These are phyloP conservation scores for Aspergillus sparsus DNA, from an alignment of 495 filamentous ascomycete genomes.

Conservation along the genomic window DNA sequence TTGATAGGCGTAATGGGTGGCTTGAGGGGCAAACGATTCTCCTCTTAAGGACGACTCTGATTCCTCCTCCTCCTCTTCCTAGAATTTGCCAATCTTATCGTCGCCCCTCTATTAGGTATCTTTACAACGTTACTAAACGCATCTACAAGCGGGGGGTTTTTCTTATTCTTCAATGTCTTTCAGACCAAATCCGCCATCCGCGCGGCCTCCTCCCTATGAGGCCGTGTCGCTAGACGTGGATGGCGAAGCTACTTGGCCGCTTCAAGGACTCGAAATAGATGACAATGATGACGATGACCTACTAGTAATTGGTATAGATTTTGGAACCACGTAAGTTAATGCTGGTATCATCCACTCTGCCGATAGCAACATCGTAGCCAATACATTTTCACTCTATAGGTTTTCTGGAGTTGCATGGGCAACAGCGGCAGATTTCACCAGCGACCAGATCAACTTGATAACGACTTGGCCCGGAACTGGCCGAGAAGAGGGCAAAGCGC, in stretches of 20 bases:
- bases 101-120: no score
- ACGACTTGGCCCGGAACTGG: slow-evolving; percentile 13
- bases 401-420: slow-evolving; percentile 17
- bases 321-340: not conserved
- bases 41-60: not conserved
- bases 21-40: not conserved
- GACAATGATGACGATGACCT: not conserved
- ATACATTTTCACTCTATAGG: not conserved
- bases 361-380: no score
- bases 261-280: not conserved
- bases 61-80: no score
- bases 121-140: no score
- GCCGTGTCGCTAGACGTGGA: not conserved
- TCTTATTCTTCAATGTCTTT: not conserved
- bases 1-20: no score
- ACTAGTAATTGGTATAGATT: not conserved
- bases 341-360: not conserved
- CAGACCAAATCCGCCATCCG: not conserved
- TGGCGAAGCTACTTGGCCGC: not conserved
- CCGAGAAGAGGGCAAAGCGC: slow-evolving; percentile 14
- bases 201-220: not conserved
- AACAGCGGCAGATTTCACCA: slow-evolving; percentile 13
- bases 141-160: no score
- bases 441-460: slow-evolving; percentile 16
- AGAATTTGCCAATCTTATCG: no score